Evolutionary conservation across 805 yeast genomes (phyloP), one percentile per base, ranked within the genome.

Genomic region (Blastobotrys robertii): DNA sequence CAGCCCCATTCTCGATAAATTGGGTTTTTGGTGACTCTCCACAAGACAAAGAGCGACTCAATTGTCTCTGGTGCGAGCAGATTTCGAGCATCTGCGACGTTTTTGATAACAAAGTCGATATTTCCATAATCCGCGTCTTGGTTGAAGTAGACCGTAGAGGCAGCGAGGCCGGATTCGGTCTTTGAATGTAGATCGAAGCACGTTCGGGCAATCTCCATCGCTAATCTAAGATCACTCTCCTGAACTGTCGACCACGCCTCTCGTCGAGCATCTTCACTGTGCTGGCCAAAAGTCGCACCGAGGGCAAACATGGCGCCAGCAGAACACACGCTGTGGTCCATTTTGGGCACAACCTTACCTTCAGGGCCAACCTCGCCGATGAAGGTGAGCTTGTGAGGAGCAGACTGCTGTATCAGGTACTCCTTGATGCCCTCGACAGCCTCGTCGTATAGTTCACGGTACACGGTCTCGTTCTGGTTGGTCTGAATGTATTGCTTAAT

Each of bases 251-350:
- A 69, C 94, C 95, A 85, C 42, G 63, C 33, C 43, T 65, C 63
- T 33, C 68, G 64, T 45, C 74, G 68, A 3, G 90, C 94, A 10
- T 69, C 72, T 8, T 60, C 62, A 16, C 74, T 55, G 1, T 80
- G 63, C 25, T 66, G 57, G 8, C 97, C 97, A 38, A 73, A 76
- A 2, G 96, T 88, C 11, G 95, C 94, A 22, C 96, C 96, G 42
- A 86, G 64, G 1, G 95, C 92, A 47, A 88, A 72, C 48, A 84
- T 70, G 0, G 96, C 96, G 44, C 95, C 95, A 57, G 84, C 76
- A 62, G 86, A 87, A 60, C 97, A 88, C 19, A 86, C 96, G 46
- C 85, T 67, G 63, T 88, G 96, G 58, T 88, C 96, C 95, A 88
- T 84, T 57, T 85, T 86, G 12, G 77, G 66, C 11, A 81, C 74